Percentiles rank a stretch among this genome's conserved stretches.
phyloP scores from a whole-genome alignment of 225 moss, liverwort and hornwort genomes.

The Rhytidiadelphus loreus region DNA sequence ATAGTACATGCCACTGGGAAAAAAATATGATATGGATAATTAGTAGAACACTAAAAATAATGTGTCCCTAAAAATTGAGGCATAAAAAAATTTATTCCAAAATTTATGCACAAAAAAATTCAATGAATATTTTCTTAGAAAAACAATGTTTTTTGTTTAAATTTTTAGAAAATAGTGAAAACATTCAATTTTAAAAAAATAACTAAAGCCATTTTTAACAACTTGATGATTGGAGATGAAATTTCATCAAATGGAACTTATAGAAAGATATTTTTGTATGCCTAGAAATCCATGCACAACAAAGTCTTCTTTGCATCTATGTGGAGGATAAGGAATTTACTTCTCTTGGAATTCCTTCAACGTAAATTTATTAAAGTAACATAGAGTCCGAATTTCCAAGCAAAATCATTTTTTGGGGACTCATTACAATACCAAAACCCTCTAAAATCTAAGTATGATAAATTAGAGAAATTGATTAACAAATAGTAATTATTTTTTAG shows the following conservation, averaged over 20 bases:
- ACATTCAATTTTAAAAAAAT: not conserved
- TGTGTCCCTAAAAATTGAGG: rapidly evolving
- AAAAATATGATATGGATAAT: not conserved
- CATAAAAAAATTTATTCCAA: rapidly evolving
- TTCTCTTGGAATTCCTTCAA: rapidly evolving
- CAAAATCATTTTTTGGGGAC: not conserved
- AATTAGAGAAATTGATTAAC: not conserved
- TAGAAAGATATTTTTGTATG: not conserved
- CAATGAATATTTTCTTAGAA: not conserved
- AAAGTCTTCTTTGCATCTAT: not conserved
- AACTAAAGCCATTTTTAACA: too few relatives aligned
- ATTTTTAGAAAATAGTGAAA: not conserved
- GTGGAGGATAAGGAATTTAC: rapidly evolving
- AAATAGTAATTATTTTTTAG: not conserved
- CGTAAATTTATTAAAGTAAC: not conserved
- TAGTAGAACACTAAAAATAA: rapidly evolving
- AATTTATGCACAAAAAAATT: not conserved
- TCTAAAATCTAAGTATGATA: not conserved
- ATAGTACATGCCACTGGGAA: rapidly evolving
- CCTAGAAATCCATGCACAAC: not conserved
- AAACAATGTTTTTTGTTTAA: not conserved
- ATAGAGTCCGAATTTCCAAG: not conserved
- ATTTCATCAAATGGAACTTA: not conserved
- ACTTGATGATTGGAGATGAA: not conserved
- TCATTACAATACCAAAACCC: rapidly evolving